A percentile compares a stretch with the other conserved stretches of the same genome.
Evolutionary conservation across 352 stramenopile species (phyloP).

Genomic region (Aphanomyces astaci): DNA sequence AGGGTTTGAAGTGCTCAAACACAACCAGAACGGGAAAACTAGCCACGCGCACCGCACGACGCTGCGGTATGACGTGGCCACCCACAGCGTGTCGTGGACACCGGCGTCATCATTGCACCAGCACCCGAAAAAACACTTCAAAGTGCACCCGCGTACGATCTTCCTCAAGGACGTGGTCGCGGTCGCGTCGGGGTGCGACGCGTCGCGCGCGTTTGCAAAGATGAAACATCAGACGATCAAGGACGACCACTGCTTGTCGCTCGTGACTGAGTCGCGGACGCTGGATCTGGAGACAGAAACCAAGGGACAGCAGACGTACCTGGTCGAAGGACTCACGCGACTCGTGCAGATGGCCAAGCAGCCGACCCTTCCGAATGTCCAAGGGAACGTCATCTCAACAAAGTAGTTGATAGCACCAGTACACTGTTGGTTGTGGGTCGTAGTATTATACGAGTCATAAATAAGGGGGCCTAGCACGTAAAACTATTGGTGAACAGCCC

Average conservation of each 20-base stretch:
- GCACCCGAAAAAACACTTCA: conserved; percentile 21
- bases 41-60: conserved; percentile 38
- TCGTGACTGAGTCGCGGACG: conserved; percentile 51
- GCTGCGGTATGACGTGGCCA: conserved; percentile 49
- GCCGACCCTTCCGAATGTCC: too few species aligned
- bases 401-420: too few species aligned
- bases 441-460: conserved; percentile 18
- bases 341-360: conserved; percentile 27
- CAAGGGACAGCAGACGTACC: conserved; percentile 43
- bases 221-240: conserved; percentile 27
- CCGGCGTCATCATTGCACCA: conserved; percentile 21
- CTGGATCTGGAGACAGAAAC: conserved; percentile 51
- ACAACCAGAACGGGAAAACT: conserved; percentile 26
- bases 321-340: conserved; percentile 39
- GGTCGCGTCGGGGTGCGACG: conserved; percentile 38
- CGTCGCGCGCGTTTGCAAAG: conserved; percentile 41
- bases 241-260: conserved; percentile 44
- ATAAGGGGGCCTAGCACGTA: conserved; percentile 1
- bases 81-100: conserved; percentile 50
- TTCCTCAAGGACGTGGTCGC: conserved; percentile 43
- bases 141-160: conserved; percentile 28
- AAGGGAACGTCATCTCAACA: too few species aligned
- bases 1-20: conserved; percentile 59
- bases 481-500: conserved; percentile 16
- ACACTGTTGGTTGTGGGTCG: too few species aligned